These are phyloP conservation scores for Atkinsonella hypoxylon DNA, from an alignment of 2,329 filamentous ascomycete species.

Conservation along the genomic window DNA sequence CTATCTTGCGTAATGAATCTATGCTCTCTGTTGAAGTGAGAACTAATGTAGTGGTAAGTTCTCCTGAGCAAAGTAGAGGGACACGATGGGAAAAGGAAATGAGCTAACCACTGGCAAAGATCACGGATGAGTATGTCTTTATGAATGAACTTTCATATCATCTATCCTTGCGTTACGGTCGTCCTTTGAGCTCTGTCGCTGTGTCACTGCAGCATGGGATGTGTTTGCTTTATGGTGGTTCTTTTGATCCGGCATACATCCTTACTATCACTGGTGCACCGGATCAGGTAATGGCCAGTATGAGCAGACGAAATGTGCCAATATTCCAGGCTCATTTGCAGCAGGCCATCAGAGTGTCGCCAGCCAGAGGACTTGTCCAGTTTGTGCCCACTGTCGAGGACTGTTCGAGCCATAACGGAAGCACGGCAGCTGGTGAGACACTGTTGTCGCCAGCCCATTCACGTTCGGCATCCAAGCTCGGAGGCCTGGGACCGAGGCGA, in stretches of 20 bases:
- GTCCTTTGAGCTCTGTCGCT: slow-evolving; percentile 61
- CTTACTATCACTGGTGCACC: slow-evolving; percentile 62
- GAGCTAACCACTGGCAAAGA: slow-evolving; percentile 28
- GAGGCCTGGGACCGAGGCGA: background rate
- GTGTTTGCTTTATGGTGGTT: slow-evolving; percentile 63
- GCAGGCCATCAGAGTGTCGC: slow-evolving; percentile 53
- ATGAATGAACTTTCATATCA: slow-evolving; percentile 62
- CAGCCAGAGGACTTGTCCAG: slow-evolving; percentile 58
- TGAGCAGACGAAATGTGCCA: slow-evolving; percentile 71
- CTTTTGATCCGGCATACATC: slow-evolving; percentile 68
- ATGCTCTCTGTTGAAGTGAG: slow-evolving; percentile 12
- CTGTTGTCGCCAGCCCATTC: background rate
- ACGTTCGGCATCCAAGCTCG: background rate
- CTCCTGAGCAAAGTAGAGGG: too few relatives aligned
- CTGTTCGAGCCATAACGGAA: slow-evolving; percentile 58
- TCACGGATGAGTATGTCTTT: slow-evolving; percentile 64
- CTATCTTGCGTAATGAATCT: background rate
- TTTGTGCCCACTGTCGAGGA: slow-evolving; percentile 62
- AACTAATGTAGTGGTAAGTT: slow-evolving; percentile 20
- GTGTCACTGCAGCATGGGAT: slow-evolving; percentile 65
- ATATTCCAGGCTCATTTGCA: slow-evolving; percentile 66
- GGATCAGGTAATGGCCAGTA: slow-evolving; percentile 55
- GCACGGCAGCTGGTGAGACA: slow-evolving; percentile 53
- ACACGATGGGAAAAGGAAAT: background rate
- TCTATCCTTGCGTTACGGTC: slow-evolving; percentile 63